Base-by-base conservation (phyloP, 108 stramenopile genomes). In the Fragilaria crotonensis region DNA sequence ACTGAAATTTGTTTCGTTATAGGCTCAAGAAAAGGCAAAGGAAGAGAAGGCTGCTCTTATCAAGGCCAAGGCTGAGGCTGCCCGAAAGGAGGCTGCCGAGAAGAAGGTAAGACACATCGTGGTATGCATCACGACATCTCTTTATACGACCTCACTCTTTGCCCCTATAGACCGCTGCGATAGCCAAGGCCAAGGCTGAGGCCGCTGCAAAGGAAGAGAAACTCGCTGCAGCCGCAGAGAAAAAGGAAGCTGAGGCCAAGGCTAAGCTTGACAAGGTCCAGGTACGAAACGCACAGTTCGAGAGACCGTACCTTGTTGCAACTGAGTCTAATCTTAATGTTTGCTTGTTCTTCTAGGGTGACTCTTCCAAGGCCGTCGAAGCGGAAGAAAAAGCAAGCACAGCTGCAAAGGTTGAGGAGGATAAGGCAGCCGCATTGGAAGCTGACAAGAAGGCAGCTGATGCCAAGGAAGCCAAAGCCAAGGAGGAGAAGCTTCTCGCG, bases 391-490 rank as follows among this genome's bases (percentile, higher is more conserved):
- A 28, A 47, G 59, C 59, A 17, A n/a, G n/a, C n/a, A 64, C 62
- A 46, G 79, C 74, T 9, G 60, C 53, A 45, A 52, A 57, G 49
- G 60, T 60, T 27, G 67, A 63, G 20, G 54, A 67, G 56, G 54
- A 62, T 45, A 64, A 72, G 33, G 79, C 75, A 20, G 54, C 21
- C 21, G 17, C 1, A 20, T 21, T 33, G 30, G 48, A 28, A 47
- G n/a, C n/a, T n/a, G n/a, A n/a, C n/a, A 64, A 59, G 47, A 77
- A 73, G 4, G 60, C 53, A 45, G 58, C 62, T 46, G 60, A 59
- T 27, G 67, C 67, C 18, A 48, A 67, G 56, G 54, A 62, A 48
- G n/a, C n/a, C n/a, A n/a, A n/a, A n/a, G n/a, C n/a, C n/a, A n/a
- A n/a, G n/a, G n/a, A n/a, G n/a, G n/a, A n/a, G n/a, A n/a, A n/a